Conservation (phyloP, 495 filamentous ascomycete species). For the Cryomyces antarcticus region DNA sequence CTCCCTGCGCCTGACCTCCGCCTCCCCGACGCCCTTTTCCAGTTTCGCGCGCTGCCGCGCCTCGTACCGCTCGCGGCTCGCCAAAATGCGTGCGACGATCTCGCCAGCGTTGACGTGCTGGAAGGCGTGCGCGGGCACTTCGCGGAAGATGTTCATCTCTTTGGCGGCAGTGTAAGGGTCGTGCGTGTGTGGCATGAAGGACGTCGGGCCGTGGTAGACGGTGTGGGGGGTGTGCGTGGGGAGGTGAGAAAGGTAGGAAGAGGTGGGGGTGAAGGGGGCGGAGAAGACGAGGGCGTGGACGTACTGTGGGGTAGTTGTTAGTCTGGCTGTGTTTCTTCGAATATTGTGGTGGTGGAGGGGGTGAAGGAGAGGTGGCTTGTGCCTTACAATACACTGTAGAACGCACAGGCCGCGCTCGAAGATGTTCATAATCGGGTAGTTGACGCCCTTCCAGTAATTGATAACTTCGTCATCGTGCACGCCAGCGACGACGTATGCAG, state of each 20-base stretch:
- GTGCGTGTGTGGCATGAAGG: constrained; percentile 69
- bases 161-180: constrained; percentile 64
- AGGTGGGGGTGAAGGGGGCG: constrained; percentile 66
- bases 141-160: constrained; percentile 16
- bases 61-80: constrained; percentile 66
- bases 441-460: constrained; percentile 86
- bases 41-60: constrained; percentile 77
- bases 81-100: constrained; percentile 79
- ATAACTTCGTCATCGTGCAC: constrained; percentile 89
- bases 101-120: constrained; percentile 76
- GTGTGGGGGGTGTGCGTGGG: constrained; percentile 57
- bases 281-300: constrained; percentile 72
- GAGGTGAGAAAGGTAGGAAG: constrained; percentile 50
- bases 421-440: constrained; percentile 99
- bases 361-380: neutral
- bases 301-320: constrained; percentile 33
- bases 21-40: constrained; percentile 58
- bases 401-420: constrained; percentile 92
- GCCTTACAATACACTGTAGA: constrained; percentile 67
- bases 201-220: constrained; percentile 89
- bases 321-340: neutral
- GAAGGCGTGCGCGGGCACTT: constrained; percentile 42
- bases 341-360: neutral
- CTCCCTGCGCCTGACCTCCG: constrained; percentile 31
- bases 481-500: constrained; percentile 71